A percentile compares a stretch with the other conserved stretches of the same genome.
Conservation (phyloP, 192 early-diverging fungal genomes). For the Coemansia sp. region DNA sequence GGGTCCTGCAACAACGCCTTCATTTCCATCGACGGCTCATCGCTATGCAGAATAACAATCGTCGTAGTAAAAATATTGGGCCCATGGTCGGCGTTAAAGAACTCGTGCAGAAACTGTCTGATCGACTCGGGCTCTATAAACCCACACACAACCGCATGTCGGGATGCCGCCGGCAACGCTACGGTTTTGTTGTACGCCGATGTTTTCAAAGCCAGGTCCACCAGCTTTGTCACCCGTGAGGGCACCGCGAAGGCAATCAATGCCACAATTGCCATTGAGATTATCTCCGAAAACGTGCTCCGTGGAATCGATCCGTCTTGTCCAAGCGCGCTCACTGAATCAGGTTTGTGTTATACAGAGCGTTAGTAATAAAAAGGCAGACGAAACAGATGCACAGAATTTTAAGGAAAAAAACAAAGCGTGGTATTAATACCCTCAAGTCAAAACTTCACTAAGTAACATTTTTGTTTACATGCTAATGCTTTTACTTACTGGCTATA, state of each 20-base stretch:
- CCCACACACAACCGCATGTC: conserved; percentile 45
- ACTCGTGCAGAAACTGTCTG: conserved; percentile 48
- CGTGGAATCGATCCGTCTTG: conserved; percentile 36
- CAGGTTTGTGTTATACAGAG: conserved; percentile 12
- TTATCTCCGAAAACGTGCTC: conserved; percentile 42
- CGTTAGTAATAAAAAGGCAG: not conserved
- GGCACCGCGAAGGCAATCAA: conserved; percentile 50
- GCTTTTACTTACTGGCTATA: conserved; percentile 39
- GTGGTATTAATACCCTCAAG: not conserved
- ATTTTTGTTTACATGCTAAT: not conserved
- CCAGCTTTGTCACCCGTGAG: conserved; percentile 31
- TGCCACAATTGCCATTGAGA: conserved; percentile 42
- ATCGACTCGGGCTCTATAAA: conserved; percentile 39
- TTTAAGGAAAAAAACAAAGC: not conserved
- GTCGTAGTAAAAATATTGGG: conserved; percentile 41
- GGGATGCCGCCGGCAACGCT: conserved; percentile 25
- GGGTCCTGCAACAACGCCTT: conserved; percentile 39
- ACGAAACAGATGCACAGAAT: not conserved
- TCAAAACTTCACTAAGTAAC: too few relatives aligned
- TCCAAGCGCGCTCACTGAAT: conserved; percentile 31
- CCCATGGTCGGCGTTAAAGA: conserved; percentile 51
- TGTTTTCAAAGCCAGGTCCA: conserved; percentile 39
- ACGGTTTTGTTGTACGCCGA: conserved; percentile 41
- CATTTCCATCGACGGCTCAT: conserved; percentile 46
- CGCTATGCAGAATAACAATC: conserved; percentile 35